Percentiles rank a stretch among this genome's conserved stretches.
Evolutionary conservation across 257 asterid genomes (phyloP).

Genomic region (Marsdenia floribunda): DNA sequence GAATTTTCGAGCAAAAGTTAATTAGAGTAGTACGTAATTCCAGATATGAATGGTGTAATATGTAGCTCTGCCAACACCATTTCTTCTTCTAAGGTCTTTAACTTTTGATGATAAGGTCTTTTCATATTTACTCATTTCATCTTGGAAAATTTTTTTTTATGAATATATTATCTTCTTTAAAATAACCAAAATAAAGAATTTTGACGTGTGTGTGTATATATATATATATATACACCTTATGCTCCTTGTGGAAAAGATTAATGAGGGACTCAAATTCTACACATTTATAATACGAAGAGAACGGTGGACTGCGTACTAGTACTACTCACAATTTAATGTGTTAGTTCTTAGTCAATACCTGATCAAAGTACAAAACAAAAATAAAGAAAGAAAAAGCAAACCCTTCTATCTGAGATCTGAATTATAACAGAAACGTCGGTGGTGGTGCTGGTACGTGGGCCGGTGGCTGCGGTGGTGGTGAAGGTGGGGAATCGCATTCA

Average conservation of each 20-base stretch:
- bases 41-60: too few relatives aligned
- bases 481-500: constrained; percentile 1
- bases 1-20: too few relatives aligned
- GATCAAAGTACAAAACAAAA: neutral
- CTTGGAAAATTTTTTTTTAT: too few relatives aligned
- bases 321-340: neutral
- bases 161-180: too few relatives aligned
- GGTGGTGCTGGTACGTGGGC: neutral
- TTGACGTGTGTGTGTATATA: too few relatives aligned
- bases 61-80: too few relatives aligned
- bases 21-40: too few relatives aligned
- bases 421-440: neutral
- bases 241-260: neutral
- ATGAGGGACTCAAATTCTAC: neutral
- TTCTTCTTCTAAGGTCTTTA: too few relatives aligned
- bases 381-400: neutral
- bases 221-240: too few relatives aligned
- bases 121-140: too few relatives aligned
- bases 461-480: constrained; percentile 1
- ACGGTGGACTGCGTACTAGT: neutral
- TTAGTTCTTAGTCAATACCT: neutral
- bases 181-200: too few relatives aligned
- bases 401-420: neutral
- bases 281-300: neutral
- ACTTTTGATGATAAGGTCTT: too few relatives aligned